phyloP scores from a whole-genome alignment of 1,284 basidiomycete species.

The Cryptococcus hybrid region DNA sequence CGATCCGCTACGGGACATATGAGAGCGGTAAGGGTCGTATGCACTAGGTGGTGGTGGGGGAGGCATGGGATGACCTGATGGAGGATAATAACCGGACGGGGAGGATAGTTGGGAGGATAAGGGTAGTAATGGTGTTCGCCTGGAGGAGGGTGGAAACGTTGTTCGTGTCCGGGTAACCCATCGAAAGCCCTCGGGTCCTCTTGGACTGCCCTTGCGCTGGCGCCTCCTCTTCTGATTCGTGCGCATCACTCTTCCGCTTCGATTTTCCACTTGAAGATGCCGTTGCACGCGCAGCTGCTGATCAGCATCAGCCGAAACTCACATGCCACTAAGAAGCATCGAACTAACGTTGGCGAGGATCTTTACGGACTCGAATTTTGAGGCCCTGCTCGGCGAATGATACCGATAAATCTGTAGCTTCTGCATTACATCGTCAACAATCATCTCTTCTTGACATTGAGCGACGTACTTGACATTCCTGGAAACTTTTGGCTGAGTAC shows the following conservation, averaged over 20 bases:
- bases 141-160: slow-evolving; percentile 2
- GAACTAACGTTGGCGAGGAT: slow-evolving; percentile 52
- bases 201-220: slow-evolving; percentile 13
- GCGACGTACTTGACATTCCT: slow-evolving; percentile 74
- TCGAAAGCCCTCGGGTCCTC: not conserved
- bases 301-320: not conserved
- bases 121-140: slow-evolving; percentile 4
- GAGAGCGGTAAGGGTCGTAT: slow-evolving; percentile 13
- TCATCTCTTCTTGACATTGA: not conserved
- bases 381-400: slow-evolving; percentile 88
- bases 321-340: not conserved
- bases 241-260: slow-evolving; percentile 18
- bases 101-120: not conserved
- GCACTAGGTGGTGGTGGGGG: slow-evolving; percentile 27
- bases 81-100: slow-evolving; percentile 4
- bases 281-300: not conserved
- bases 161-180: slow-evolving; percentile 6
- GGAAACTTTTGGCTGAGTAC: slow-evolving; percentile 91
- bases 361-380: slow-evolving; percentile 87
- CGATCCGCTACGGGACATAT: too few relatives aligned
- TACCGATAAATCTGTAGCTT: slow-evolving; percentile 82
- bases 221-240: slow-evolving; percentile 22
- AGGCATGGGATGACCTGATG: slow-evolving; percentile 12
- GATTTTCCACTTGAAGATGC: slow-evolving; percentile 6
- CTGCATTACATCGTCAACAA: slow-evolving; percentile 48